Conservation (phyloP, 75 land plant species). For the Cupressus sempervirens region DNA sequence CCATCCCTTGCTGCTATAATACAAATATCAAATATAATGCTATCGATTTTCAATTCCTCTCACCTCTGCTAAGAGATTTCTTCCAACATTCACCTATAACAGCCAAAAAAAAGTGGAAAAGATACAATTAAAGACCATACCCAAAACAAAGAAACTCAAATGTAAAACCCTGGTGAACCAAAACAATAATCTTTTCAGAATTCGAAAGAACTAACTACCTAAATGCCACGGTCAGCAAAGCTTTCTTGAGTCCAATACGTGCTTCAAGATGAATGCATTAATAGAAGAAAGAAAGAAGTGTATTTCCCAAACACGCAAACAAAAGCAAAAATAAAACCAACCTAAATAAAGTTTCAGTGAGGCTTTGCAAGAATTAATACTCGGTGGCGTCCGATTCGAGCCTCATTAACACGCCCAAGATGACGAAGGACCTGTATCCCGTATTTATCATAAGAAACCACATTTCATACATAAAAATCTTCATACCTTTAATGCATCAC, state of each 20-base stretch:
- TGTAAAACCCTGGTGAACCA: neutral
- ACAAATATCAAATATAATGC: neutral
- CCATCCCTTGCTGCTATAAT: neutral
- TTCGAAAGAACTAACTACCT: neutral
- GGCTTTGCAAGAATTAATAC: constrained; percentile 60
- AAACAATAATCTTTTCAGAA: neutral
- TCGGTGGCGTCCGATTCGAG: constrained; percentile 75
- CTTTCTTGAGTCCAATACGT: neutral
- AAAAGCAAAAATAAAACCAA: neutral
- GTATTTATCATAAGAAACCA: constrained; percentile 1
- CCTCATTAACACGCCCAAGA: constrained; percentile 79
- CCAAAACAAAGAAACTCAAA: neutral
- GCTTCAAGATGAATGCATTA: neutral
- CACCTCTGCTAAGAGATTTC: neutral
- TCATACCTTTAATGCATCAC: neutral
- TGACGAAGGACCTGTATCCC: constrained; percentile 77
- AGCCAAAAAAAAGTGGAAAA: neutral
- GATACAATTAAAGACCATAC: neutral
- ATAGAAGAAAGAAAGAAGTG: neutral
- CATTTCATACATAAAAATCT: neutral
- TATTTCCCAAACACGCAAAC: neutral
- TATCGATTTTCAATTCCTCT: neutral
- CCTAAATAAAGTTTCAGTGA: constrained; percentile 10
- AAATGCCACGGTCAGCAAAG: neutral
- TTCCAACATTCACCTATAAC: neutral